phyloP scores from a whole-genome alignment of 805 yeast species.

The Schizosaccharomyces cryophilus region DNA sequence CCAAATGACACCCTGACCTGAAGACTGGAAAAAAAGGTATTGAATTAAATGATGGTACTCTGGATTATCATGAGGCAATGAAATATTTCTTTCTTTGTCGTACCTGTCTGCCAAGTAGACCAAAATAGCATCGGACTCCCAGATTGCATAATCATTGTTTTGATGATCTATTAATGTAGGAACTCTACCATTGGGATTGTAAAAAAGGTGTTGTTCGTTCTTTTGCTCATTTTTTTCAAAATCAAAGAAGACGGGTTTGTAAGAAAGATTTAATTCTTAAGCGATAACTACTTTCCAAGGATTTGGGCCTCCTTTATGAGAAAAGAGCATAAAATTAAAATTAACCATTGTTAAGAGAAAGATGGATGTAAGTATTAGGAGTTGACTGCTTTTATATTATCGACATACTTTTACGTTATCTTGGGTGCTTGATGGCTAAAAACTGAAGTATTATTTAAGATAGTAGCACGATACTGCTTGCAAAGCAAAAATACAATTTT shows the following conservation, averaged over 20 bases:
- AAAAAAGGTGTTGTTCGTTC: slow-evolving; percentile 29
- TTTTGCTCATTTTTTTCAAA: slow-evolving; percentile 24
- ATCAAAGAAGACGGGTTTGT: slow-evolving; percentile 29
- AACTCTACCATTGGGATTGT: slow-evolving; percentile 40
- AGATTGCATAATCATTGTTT: slow-evolving; percentile 21
- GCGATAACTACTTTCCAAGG: slow-evolving; percentile 61
- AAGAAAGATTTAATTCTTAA: slow-evolving; percentile 54
- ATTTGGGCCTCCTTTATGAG: slow-evolving; percentile 11
- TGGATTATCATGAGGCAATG: neutral
- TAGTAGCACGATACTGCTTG: too few relatives aligned
- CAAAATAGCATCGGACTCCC: slow-evolving; percentile 82
- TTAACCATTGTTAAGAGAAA: too few relatives aligned
- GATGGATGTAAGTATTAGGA: too few relatives aligned
- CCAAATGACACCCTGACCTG: neutral
- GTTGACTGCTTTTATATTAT: too few relatives aligned
- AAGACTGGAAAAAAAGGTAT: neutral
- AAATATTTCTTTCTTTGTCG: slow-evolving; percentile 18
- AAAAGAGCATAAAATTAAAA: slow-evolving; percentile 11
- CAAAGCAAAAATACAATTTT: too few relatives aligned
- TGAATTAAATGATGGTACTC: neutral
- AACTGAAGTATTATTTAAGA: too few relatives aligned
- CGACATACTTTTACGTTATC: too few relatives aligned
- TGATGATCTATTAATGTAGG: slow-evolving; percentile 22
- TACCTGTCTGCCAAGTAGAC: slow-evolving; percentile 43
- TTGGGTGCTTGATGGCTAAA: too few relatives aligned